A percentile compares a stretch with the other conserved stretches of the same genome.
Conservation (phyloP, 2,329 filamentous ascomycete genomes). For the Botrytis paeoniae region DNA sequence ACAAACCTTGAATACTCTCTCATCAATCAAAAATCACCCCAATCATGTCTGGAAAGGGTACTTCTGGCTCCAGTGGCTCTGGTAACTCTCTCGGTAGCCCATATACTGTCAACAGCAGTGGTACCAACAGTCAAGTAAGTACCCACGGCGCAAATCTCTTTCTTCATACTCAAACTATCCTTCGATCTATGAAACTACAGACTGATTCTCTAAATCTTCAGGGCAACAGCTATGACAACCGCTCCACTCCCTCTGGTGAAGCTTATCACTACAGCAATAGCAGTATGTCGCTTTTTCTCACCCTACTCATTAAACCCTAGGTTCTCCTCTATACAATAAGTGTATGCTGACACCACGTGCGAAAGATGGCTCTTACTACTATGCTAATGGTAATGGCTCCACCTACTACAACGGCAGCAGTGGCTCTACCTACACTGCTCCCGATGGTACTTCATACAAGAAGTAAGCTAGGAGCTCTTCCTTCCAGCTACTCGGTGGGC, state of each 20-base stretch:
- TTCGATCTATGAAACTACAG: not conserved
- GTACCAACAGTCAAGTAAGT: slow-evolving; percentile 61
- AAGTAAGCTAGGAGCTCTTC: slow-evolving; percentile 23
- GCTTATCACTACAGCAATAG: slow-evolving; percentile 67
- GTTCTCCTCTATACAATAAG: not conserved
- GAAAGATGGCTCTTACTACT: slow-evolving; percentile 66
- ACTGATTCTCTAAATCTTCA: slow-evolving; percentile 34
- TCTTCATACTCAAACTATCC: not conserved
- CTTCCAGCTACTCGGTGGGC: not conserved
- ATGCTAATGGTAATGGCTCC: slow-evolving; percentile 65
- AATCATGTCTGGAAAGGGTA: not conserved
- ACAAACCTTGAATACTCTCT: too few species aligned
- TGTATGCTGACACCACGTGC: not conserved
- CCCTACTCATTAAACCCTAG: not conserved
- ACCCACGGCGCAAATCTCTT: too few species aligned
- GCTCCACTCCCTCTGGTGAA: slow-evolving; percentile 55
- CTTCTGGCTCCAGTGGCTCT: not conserved
- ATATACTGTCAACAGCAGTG: slow-evolving; percentile 43
- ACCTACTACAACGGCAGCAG: slow-evolving; percentile 64
- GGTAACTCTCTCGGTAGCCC: slow-evolving; percentile 20
- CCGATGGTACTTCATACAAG: slow-evolving; percentile 43
- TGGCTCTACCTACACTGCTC: slow-evolving; percentile 56
- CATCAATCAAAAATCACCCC: not conserved
- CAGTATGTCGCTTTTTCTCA: slow-evolving; percentile 39
- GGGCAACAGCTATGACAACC: slow-evolving; percentile 67